Percentiles rank a stretch among this genome's conserved stretches.
These are phyloP conservation scores for Erodium moschatum DNA, from an alignment of 441 rosid species.

Conservation along the genomic window DNA sequence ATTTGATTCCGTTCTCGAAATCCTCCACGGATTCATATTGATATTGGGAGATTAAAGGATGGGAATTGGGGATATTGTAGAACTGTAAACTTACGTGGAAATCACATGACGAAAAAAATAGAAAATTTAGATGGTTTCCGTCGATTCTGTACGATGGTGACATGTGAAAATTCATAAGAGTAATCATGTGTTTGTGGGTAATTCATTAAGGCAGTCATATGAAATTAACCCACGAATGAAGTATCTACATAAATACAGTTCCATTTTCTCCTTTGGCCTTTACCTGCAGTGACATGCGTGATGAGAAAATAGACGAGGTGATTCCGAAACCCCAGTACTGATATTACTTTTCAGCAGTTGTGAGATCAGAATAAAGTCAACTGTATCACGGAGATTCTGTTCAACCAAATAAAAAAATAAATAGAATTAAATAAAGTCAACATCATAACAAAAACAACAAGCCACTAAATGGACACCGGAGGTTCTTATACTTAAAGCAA, in stretches of 20 bases:
- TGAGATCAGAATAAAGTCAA: constrained; percentile 69
- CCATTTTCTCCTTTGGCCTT: constrained; percentile 11
- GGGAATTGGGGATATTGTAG: too few relatives aligned
- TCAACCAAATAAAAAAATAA: constrained; percentile 13
- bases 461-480: background rate
- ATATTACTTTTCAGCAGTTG: constrained; percentile 27
- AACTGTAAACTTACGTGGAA: too few relatives aligned
- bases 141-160: too few relatives aligned
- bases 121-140: too few relatives aligned
- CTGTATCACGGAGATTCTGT: constrained; percentile 49
- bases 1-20: too few relatives aligned
- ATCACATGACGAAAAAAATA: too few relatives aligned
- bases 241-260: constrained; percentile 6
- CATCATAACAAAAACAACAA: background rate
- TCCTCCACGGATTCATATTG: too few relatives aligned
- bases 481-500: background rate
- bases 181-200: too few relatives aligned
- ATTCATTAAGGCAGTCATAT: too few relatives aligned
- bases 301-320: constrained; percentile 50
- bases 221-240: too few relatives aligned
- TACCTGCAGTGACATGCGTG: constrained; percentile 82
- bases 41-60: too few relatives aligned
- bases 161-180: too few relatives aligned
- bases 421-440: background rate
- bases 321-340: constrained; percentile 30